phyloP scores from a whole-genome alignment of 768 basidiomycete genomes.

The Macrocybe gigantea region DNA sequence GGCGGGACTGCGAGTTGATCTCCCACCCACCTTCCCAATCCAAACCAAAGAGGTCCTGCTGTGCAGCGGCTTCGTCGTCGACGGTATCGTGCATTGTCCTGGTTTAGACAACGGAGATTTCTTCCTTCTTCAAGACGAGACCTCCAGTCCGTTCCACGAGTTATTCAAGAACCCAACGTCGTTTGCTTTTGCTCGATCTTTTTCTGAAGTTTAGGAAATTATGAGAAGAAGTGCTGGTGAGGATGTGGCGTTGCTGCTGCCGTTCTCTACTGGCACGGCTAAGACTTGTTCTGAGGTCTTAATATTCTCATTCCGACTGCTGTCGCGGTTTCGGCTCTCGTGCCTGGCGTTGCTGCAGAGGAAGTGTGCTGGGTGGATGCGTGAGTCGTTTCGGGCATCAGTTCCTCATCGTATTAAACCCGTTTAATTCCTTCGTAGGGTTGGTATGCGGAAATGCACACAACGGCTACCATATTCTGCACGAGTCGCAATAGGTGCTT shows the following conservation, averaged over 20 bases:
- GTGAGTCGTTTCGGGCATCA: constrained; percentile 4
- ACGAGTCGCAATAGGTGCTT: constrained; percentile 12
- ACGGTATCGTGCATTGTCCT: not conserved
- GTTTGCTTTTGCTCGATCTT: constrained; percentile 7
- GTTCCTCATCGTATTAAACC: not conserved
- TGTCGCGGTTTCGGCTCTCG: constrained; percentile 8
- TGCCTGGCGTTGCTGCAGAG: constrained; percentile 15
- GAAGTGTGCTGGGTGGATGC: constrained; percentile 13
- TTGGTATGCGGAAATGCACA: constrained; percentile 12
- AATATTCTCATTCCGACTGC: constrained; percentile 7
- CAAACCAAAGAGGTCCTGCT: constrained; percentile 16
- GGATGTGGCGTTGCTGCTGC: not conserved
- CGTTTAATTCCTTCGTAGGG: constrained; percentile 3
- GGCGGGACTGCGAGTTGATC: constrained; percentile 16
- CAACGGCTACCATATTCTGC: constrained; percentile 10
- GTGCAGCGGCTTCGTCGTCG: constrained; percentile 13
- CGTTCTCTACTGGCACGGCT: not conserved
- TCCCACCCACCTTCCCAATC: constrained; percentile 10
- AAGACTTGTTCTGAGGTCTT: constrained; percentile 8
- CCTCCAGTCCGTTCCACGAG: constrained; percentile 3
- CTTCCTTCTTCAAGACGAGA: no score
- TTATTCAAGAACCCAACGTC: constrained; percentile 8
- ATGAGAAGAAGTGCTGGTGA: constrained; percentile 8
- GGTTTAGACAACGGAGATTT: no score
- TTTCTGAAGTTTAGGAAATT: constrained; percentile 5